phyloP scores from a whole-genome alignment of 1,139 yeast species.

The Suhomyces yuchorum region DNA sequence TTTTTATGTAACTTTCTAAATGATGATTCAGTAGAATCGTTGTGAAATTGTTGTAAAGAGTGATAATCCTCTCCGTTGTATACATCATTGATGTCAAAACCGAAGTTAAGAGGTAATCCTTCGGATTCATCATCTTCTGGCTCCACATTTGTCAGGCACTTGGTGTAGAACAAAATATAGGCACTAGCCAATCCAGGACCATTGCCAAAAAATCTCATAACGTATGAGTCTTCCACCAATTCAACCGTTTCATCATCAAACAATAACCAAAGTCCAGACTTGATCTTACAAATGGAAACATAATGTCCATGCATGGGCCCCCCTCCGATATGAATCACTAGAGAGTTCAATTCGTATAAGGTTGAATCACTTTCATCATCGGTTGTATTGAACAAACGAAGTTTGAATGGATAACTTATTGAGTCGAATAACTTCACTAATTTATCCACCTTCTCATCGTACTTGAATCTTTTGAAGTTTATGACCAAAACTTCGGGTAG shows the following conservation, averaged over 20 bases:
- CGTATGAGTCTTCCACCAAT: conserved; percentile 79
- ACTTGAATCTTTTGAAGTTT: conserved; percentile 89
- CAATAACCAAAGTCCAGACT: conserved; percentile 80
- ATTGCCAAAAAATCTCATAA: conserved; percentile 85
- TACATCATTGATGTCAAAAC: conserved; percentile 36
- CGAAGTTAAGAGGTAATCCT: conserved; percentile 33
- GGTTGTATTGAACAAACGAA: conserved; percentile 77
- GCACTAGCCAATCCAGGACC: conserved; percentile 90
- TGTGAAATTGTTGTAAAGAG: conserved; percentile 12
- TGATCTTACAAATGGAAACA: conserved; percentile 81
- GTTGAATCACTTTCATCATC: conserved; percentile 41
- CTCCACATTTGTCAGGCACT: conserved; percentile 25
- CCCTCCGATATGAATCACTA: conserved; percentile 94
- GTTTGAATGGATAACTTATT: conserved; percentile 74
- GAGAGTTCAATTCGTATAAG: conserved; percentile 80
- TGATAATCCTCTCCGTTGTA: conserved; percentile 29
- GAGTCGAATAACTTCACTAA: conserved; percentile 87
- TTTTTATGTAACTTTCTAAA: conserved; percentile 14
- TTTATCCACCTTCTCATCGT: conserved; percentile 77
- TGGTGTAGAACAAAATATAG: conserved; percentile 74
- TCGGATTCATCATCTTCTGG: conserved; percentile 32
- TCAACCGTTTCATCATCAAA: conserved; percentile 97
- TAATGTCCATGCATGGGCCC: conserved; percentile 99
- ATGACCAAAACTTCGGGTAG: conserved; percentile 79
- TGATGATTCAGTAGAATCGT: conserved; percentile 15